Evolutionary conservation across 176 grass and related monocot species (phyloP), one percentile per base, ranked within the genome.

Genomic region (Luzula sylvatica): DNA sequence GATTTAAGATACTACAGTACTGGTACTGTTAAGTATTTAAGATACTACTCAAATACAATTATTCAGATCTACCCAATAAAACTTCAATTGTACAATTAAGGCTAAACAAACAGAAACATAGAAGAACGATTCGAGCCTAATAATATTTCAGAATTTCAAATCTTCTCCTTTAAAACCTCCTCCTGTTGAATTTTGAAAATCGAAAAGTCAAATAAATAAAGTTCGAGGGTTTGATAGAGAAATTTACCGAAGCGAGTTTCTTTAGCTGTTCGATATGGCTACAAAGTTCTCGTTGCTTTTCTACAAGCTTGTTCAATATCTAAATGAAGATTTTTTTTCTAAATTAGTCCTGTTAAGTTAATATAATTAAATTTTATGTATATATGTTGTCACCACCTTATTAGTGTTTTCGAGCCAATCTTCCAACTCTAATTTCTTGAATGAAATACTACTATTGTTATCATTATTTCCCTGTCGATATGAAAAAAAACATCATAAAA

Each of bases 351-450:
- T 7, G 9, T 35, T 35, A 7, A 66, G 56, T 25, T 46, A 22
- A 38, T 62, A 52, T 45, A 3, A 46, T 20, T 19, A 13, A 82
- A 29, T 81, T 39, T 28, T 6, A 69, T 72, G 17, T 24, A 52
- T 59, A 15, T 61, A 38, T n/a, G n/a, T 53, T 11, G 35, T 78
- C 66, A 95, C 89, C 66, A 95, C 89, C 79, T 84, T 42, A n/a
- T 78, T 57, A 42, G 66, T 78, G 20, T 81, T 65, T 62, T 62
- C 38, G 59, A 70, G 30, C 17, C 83, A 88, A 35, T 45, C 44
- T 75, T 88, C 83, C 28, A 95, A 72, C 56, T 84, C 61, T 65
- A 28, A 53, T 20, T 84, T 63, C 61, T 88, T 88, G 56, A 72
- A 26, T 23, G 52, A 75, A 8, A 84, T 72, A 28, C 65, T 46